Evolutionary conservation across 345 rosid genomes (phyloP), one percentile per base, ranked within the genome.

Genomic region (Bruguiera gymnorhiza): DNA sequence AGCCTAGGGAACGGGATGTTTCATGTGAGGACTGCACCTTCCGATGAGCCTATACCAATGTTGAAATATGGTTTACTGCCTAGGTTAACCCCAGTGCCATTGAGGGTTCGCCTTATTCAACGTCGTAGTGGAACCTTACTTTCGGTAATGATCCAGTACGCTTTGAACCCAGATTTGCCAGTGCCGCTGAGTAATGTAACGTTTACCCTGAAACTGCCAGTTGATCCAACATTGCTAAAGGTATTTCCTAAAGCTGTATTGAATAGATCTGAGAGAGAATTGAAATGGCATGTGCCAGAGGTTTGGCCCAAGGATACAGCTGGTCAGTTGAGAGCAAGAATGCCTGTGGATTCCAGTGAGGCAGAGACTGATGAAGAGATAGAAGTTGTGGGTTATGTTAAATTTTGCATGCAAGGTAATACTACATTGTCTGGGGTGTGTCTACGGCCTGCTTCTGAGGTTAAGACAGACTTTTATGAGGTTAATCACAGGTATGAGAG

Each of bases 101-200:
- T 96, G 68, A 85, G 99, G 82, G 87, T 92, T 65, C 86, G 99
- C 1, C 79, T 96, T 81, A 84, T 83, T 58, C 90, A 87, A 75
- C 86, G 99, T 37, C 85, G 55, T 52, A 96, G 97, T 54, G 99
- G 98, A 65, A 96, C 97, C 21, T 83, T 96, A 60, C 96, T 96
- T 75, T 96, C 99, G 10, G 82, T 92, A 76, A 96, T 96, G 99
- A 89, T 96, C 65, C 99, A 96, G 75, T 96, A 92, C 74, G 98
- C 80, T 65, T 86, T 96, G 13, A 90, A 82, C 61, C 99, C 98
- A 1, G 97, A 92, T 54, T 78, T 92, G 80, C 82, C 76, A 15
- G 75, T 75, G 60, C 97, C 98, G 48, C 71, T 92, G 76, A 83
- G 39, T 36, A 84, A 89, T 68, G 98, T 90, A 1, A 86, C 96